Evolutionary conservation across 2,329 filamentous ascomycete species (phyloP).

Genomic region (Arthrobotrys pseudoclavata): DNA sequence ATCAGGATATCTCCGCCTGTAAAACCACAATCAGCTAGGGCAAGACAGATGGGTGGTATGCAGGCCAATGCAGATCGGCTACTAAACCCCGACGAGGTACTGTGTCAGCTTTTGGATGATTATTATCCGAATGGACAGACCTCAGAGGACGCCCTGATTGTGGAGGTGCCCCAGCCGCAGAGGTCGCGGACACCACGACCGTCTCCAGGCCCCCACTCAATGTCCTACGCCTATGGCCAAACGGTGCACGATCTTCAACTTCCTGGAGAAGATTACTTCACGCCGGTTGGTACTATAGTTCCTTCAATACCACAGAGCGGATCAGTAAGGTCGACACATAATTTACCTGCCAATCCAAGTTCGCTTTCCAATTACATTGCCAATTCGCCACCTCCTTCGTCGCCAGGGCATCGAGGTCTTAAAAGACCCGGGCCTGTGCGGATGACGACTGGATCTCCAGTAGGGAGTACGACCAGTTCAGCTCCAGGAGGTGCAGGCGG

Average conservation of each 20-base stretch:
- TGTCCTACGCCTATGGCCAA: conserved; percentile 57
- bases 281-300: conserved; percentile 73
- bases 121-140: conserved; percentile 89
- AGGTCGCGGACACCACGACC: conserved; percentile 78
- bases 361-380: conserved; percentile 55
- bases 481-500: conserved; percentile 31
- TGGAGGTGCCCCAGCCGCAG: conserved; percentile 78
- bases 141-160: conserved; percentile 89
- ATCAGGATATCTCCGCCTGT: conserved; percentile 83
- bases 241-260: conserved; percentile 68
- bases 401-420: conserved; percentile 54
- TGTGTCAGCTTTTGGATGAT: conserved; percentile 81
- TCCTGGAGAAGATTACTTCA: conserved; percentile 83
- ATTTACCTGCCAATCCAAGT: conserved; percentile 49
- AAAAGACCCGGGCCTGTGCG: conserved; percentile 56
- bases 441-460: conserved; percentile 56
- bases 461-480: conserved; percentile 45
- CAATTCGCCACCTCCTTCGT: conserved; percentile 54
- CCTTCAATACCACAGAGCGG: conserved; percentile 66
- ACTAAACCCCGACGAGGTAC: conserved; percentile 87
- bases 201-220: conserved; percentile 73
- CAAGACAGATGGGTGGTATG: conserved; percentile 66
- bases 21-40: conserved; percentile 54
- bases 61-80: conserved; percentile 72
- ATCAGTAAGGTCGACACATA: conserved; percentile 54